Evolutionary conservation across 768 basidiomycete genomes (phyloP), one percentile per base, ranked within the genome.

Genomic region (Jaapia argillacea): DNA sequence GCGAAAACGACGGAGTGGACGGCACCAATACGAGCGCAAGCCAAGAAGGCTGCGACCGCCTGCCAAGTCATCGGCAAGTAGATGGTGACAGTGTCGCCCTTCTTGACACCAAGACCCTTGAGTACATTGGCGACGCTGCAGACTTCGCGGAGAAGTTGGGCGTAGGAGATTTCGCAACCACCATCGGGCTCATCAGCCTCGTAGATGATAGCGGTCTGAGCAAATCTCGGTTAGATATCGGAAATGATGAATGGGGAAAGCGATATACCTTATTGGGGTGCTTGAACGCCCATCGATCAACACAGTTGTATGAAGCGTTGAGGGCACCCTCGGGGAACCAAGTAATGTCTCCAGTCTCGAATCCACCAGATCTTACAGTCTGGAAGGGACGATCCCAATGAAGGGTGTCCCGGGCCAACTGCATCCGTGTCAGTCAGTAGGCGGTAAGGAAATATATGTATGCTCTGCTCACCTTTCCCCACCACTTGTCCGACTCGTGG

Each of bases 1-100:
- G 94, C 94, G 50, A 99, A 99, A 45, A 99, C 83, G 56, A 96
- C 94, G 5, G 91, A 93, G 67, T 99, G 94, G 38, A 98, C 71
- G 20, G 94, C 94, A 20, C 94, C 94, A 52, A 99, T 87, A 51
- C 94, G 85, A 3, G 94, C 93, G 60, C 94, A 98, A 4, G 94
- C 94, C 45, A 99, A 83, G 81, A 99, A 91, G 35, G 94, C 88
- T 37, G 89, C 92, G 40, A 86, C 89, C 16, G 94, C 81, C 52
- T 97, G 91, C 89, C 89, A 94, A 16, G 85, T 82, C 86, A 89
- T 92, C 41, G 90, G 90, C 16, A 93, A 74, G 63, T 93, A 94
- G 43, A 93, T 69, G n/a, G 85, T 87, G 37, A 92, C 85, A 21
- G 87, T 89, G 57, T 97, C 93, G 39, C 93, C 93, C 66, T 93